Base-by-base conservation (phyloP, 768 basidiomycete genomes). In the Kwoniella bestiolae region DNA sequence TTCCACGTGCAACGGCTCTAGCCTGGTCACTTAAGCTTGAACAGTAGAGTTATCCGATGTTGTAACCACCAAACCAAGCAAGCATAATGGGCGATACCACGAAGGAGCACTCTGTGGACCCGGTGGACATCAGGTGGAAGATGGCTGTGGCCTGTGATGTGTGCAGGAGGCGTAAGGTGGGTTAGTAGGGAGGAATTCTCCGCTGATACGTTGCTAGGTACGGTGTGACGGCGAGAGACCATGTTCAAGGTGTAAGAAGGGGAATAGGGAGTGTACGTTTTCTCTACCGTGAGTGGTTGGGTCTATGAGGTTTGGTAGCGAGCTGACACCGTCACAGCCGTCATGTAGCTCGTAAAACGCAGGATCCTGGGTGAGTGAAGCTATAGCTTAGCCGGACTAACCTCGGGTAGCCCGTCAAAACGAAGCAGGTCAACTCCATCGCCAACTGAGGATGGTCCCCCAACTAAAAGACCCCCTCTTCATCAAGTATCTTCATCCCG, bases 141-240 rank as follows among this genome's bases (percentile, higher is more conserved):
- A 60, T 60, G 59, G 59, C 59, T 9, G 59, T 60, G 16, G 59
- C 59, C 16, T 60, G 59, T 41, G 59, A 60, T 38, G 59, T 60
- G 23, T 60, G 59, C 26, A 49, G 59, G 32, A 32, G 49, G 38
- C 25, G 59, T 2, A 60, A 60, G 34, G 59, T 60, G 28, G 45
- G 57, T 60, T 5, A 4, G 25, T 25, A 8, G 23, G 58, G 28
- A 25, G 12, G 18, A 9, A 60, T 28, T 31, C 45, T n/a, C 7
- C 23, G 18, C 44, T 45, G 32, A 46, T 31, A 6, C 16, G 44
- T 14, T 18, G 5, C 31, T n/a, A 60, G 59, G 59, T 60, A 16
- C 59, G 59, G 28, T 60, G 59, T 35, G 59, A 60, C 28, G 59
- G 59, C 31, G 46, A 49, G 31, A 32, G 59, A 35, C 59, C 59